phyloP scores from a whole-genome alignment of 1,284 basidiomycete genomes.

The Moesziomyces aphidis region DNA sequence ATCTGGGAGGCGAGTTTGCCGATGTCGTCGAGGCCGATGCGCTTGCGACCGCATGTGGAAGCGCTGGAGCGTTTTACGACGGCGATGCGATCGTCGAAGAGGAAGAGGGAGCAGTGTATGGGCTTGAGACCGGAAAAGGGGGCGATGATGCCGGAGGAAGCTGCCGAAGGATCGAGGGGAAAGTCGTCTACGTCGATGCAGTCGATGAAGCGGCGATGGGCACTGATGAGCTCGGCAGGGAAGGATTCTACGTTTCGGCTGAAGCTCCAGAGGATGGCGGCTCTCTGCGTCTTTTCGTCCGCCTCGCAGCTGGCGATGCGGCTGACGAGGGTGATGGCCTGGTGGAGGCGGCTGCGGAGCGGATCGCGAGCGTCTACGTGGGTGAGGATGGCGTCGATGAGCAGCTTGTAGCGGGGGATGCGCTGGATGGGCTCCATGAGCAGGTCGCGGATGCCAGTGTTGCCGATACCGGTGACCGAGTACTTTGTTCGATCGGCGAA shows the following conservation, averaged over 20 bases:
- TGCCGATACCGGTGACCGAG: conserved; percentile 81
- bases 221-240: conserved; percentile 73
- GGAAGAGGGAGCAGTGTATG: conserved; percentile 87
- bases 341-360: conserved; percentile 76
- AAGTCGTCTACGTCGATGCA: conserved; percentile 92
- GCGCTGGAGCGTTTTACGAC: conserved; percentile 86
- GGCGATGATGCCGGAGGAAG: conserved; percentile 21
- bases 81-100: conserved; percentile 94
- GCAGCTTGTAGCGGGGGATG: conserved; percentile 92
- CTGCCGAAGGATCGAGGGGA: conserved; percentile 29
- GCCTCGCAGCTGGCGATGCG: conserved; percentile 92
- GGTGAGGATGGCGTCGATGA: conserved; percentile 76
- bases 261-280: conserved; percentile 88
- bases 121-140: conserved; percentile 33
- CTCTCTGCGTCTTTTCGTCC: conserved; percentile 88
- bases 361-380: conserved; percentile 54
- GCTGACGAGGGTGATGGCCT: conserved; percentile 86
- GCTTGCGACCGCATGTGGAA: conserved; percentile 77
- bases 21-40: conserved; percentile 87
- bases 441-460: conserved; percentile 84
- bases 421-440: conserved; percentile 99
- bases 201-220: conserved; percentile 87
- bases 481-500: conserved; percentile 85
- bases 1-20: conserved; percentile 74
- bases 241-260: conserved; percentile 88